phyloP scores from a whole-genome alignment of 2,329 filamentous ascomycete genomes.

The Nannizziopsis arthrosporioides region DNA sequence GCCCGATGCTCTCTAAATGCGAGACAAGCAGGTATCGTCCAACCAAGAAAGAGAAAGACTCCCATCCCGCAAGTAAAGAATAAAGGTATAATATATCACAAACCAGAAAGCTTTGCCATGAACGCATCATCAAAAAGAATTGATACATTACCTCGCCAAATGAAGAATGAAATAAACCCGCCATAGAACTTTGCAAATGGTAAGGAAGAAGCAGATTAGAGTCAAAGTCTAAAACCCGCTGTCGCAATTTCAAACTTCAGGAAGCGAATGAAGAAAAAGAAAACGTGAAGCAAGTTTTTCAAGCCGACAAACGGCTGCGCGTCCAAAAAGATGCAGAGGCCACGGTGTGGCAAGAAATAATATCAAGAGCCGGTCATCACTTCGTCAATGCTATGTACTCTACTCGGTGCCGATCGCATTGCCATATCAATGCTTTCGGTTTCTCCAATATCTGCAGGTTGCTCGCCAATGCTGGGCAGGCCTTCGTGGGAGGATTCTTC shows the following conservation, averaged over 20 bases:
- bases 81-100: too few relatives aligned
- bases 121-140: too few relatives aligned
- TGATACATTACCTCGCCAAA: too few relatives aligned
- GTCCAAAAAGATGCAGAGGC: not conserved
- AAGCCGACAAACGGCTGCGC: not conserved
- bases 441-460: slow-evolving; percentile 13
- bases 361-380: slow-evolving; percentile 10
- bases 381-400: slow-evolving; percentile 8
- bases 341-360: not conserved
- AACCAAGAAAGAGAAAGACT: too few relatives aligned
- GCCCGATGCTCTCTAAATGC: slow-evolving; percentile 4
- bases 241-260: not conserved
- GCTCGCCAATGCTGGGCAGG: slow-evolving; percentile 19
- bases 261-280: too few relatives aligned
- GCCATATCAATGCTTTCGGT: not conserved
- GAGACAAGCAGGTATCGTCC: not conserved
- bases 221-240: not conserved
- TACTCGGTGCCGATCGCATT: not conserved
- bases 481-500: slow-evolving; percentile 48
- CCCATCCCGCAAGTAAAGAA: too few relatives aligned
- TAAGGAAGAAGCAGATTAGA: not conserved
- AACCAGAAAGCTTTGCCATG: too few relatives aligned
- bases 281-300: not conserved
- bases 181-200: not conserved
- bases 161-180: not conserved